Conservation (phyloP, 2,329 filamentous ascomycete genomes). For the Alternaria arborescens region DNA sequence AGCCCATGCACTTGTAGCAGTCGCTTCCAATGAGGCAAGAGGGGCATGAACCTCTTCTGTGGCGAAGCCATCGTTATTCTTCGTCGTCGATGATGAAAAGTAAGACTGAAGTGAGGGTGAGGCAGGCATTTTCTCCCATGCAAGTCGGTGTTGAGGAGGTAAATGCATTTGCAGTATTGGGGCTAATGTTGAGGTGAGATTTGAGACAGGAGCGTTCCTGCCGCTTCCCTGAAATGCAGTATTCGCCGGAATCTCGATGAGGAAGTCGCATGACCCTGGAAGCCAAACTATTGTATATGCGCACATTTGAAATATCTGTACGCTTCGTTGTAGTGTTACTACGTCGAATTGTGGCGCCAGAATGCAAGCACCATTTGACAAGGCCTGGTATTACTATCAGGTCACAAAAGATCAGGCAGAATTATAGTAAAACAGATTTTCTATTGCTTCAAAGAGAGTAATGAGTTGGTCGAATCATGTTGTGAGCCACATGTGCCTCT, state of each 20-base stretch:
- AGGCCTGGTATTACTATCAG: not conserved
- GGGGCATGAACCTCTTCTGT: constrained; percentile 55
- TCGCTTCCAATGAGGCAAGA: constrained; percentile 43
- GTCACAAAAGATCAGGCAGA: not conserved
- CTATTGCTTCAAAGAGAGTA: constrained; percentile 34
- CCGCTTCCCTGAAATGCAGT: not conserved
- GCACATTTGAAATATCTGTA: not conserved
- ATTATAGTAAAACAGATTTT: constrained; percentile 7
- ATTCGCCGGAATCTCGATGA: not conserved
- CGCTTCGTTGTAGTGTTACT: not conserved
- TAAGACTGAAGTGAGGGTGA: constrained; percentile 56
- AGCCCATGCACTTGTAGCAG: constrained; percentile 34
- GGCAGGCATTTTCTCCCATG: constrained; percentile 40
- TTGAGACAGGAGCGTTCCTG: not conserved
- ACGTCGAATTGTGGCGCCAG: not conserved
- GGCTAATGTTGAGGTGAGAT: not conserved
- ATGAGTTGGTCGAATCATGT: constrained; percentile 33
- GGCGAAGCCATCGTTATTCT: constrained; percentile 63
- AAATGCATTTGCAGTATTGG: not conserved
- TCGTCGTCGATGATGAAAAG: constrained; percentile 44
- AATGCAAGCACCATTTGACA: not conserved
- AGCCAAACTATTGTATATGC: accelerated
- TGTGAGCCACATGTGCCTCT: not conserved
- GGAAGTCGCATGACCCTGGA: not conserved
- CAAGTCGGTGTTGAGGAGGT: not conserved